Conservation (phyloP, 805 yeast genomes). For the Myxozyma lipomycoides region DNA sequence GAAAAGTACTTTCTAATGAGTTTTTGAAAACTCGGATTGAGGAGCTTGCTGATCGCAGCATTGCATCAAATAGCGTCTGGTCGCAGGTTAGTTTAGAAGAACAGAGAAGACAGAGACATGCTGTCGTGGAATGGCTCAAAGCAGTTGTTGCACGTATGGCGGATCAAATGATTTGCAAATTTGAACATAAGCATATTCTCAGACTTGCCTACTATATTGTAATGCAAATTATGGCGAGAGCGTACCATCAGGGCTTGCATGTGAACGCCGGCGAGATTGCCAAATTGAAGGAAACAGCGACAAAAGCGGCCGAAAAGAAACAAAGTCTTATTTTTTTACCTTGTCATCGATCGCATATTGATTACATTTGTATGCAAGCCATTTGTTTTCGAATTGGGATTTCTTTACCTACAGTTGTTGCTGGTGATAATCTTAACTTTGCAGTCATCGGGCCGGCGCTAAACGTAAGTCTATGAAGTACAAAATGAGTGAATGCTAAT, state of each 20-base stretch:
- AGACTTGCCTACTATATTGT: constrained; percentile 38
- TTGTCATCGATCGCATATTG: constrained; percentile 60
- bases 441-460: constrained; percentile 51
- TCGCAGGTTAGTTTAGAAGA: constrained; percentile 26
- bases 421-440: constrained; percentile 64
- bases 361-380: constrained; percentile 55
- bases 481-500: neutral
- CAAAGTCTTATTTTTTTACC: constrained; percentile 48
- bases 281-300: constrained; percentile 37
- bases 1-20: constrained; percentile 35
- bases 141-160: constrained; percentile 34
- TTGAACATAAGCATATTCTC: constrained; percentile 34
- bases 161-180: constrained; percentile 37
- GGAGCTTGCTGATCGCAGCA: constrained; percentile 34
- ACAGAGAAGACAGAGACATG: constrained; percentile 31
- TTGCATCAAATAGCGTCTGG: constrained; percentile 34
- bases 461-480: constrained; percentile 32
- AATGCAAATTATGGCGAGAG: constrained; percentile 39
- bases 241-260: constrained; percentile 44
- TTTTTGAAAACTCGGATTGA: constrained; percentile 34
- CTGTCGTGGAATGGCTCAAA: constrained; percentile 35
- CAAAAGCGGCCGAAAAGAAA: constrained; percentile 36
- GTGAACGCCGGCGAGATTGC: constrained; percentile 37
- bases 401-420: constrained; percentile 54
- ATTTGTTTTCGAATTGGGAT: constrained; percentile 52